Conservation (phyloP, 371 early-diverging fungal species). For the Apophysomyces ossiformis region DNA sequence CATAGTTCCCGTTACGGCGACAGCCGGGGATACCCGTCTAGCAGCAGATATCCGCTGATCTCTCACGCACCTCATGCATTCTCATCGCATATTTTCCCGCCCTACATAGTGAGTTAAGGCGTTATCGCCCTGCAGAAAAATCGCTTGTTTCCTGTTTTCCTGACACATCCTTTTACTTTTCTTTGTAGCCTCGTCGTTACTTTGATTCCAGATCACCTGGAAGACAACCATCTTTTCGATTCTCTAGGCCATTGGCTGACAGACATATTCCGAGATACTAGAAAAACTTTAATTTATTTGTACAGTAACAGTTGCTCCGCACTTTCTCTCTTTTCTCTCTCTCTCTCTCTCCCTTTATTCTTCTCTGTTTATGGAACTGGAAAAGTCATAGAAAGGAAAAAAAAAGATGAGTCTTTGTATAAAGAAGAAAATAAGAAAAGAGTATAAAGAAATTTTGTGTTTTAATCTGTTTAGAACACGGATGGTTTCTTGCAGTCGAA, state of each 20-base stretch:
- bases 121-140: constrained; percentile 13
- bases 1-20: constrained; percentile 27
- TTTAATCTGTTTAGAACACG: no score
- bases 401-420: background rate
- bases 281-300: constrained; percentile 14
- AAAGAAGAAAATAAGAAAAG: background rate
- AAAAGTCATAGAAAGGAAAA: constrained; percentile 4
- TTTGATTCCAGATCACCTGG: constrained; percentile 28
- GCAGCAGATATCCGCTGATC: constrained; percentile 13
- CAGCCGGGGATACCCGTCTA: constrained; percentile 11
- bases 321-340: background rate
- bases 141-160: background rate
- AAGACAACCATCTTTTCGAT: constrained; percentile 21
- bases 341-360: background rate
- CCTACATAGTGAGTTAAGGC: constrained; percentile 9
- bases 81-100: constrained; percentile 15
- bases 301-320: constrained; percentile 1
- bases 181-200: constrained; percentile 32
- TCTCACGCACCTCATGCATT: constrained; percentile 15
- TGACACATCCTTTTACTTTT: background rate
- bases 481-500: no score
- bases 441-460: no score
- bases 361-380: background rate
- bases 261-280: constrained; percentile 34
- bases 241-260: constrained; percentile 26